Evolutionary conservation across 805 yeast species (phyloP), one percentile per base, ranked within the genome.

Genomic region (Sporopachydermia lactativora): DNA sequence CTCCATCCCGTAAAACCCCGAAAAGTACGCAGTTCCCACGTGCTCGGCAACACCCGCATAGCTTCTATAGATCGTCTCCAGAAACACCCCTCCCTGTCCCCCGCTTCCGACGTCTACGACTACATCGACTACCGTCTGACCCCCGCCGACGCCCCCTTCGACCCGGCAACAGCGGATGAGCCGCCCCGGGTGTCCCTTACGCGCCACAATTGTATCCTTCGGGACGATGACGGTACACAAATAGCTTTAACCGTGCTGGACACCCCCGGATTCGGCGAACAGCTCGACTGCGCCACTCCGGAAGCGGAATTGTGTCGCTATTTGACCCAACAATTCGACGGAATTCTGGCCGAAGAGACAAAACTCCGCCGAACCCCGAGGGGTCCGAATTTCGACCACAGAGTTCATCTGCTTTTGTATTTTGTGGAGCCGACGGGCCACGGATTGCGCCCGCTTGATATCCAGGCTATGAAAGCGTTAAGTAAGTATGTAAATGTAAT

Each of bases 251-350:
- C 74, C 46, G 64, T 80, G 38, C 71, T 80, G 39, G 78, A 78
- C 52, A 70, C 89, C 3, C 81, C 84, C 15, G 92, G 89, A 1
- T 75, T 80, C 52, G 92, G 89, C 36, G 88, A 80, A 50, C 77
- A 73, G 53, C 65, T 81, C 48, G 76, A 82, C 59, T 80, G 79
- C 57, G 70, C 68, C 39, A 47, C 59, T 24, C 68, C 75, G 52
- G 68, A 68, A 38, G 49, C 50, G 2, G 62, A 71, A 45, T 68
- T 83, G 41, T 70, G 70, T 44, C 66, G 68, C 31, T 80, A 73
- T 59, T 63, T 82, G 45, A 82, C 78, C 55, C 69, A 64, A 44
- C 88, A 81, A 57, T 81, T 76, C 57, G 86, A 81, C 52, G 68
- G 68, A 44, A 76, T 79, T 17, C 69, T 83, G 46, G 74, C 74